A percentile compares a stretch with the other conserved stretches of the same genome.
Evolutionary conservation across 2,329 filamentous ascomycete genomes (phyloP).

Genomic region (Neofusicoccum laricinum): DNA sequence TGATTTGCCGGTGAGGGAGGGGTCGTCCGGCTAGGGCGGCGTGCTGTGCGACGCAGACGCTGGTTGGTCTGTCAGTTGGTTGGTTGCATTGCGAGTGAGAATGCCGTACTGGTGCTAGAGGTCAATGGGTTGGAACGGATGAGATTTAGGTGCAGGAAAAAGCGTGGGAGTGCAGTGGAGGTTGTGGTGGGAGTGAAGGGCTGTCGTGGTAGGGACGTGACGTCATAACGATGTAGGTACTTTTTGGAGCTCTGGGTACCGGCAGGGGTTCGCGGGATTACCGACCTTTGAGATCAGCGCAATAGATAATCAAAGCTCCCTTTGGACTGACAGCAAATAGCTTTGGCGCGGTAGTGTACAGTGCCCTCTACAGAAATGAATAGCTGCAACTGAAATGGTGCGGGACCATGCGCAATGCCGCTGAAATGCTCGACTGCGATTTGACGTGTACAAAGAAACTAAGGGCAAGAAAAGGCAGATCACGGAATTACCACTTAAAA

Average conservation of each 20-base stretch:
- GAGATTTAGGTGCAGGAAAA: not conserved
- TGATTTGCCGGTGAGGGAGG: not conserved
- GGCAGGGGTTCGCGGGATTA: not conserved
- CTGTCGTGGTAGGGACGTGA: not conserved
- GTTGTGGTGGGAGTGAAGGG: not conserved
- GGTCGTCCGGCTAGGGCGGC: not conserved
- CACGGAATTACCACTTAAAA: not conserved
- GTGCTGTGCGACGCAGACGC: not conserved
- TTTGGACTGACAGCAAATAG: not conserved
- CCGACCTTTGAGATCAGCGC: not conserved
- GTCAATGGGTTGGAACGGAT: not conserved
- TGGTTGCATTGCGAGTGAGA: not conserved
- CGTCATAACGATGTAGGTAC: conserved; percentile 6
- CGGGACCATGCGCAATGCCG: not conserved
- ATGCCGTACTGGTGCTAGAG: not conserved
- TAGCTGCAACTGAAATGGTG: not conserved
- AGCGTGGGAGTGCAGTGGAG: not conserved
- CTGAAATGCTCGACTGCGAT: conserved; percentile 8
- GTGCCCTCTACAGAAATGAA: not conserved
- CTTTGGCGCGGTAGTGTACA: not conserved
- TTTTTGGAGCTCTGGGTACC: not conserved
- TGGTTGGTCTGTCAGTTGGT: not conserved
- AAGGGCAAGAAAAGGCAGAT: not conserved
- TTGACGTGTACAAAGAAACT: not conserved
- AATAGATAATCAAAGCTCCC: not conserved